Evolutionary conservation across 225 moss, liverwort and hornwort genomes (phyloP).

Genomic region (Takakia lepidozioides): DNA sequence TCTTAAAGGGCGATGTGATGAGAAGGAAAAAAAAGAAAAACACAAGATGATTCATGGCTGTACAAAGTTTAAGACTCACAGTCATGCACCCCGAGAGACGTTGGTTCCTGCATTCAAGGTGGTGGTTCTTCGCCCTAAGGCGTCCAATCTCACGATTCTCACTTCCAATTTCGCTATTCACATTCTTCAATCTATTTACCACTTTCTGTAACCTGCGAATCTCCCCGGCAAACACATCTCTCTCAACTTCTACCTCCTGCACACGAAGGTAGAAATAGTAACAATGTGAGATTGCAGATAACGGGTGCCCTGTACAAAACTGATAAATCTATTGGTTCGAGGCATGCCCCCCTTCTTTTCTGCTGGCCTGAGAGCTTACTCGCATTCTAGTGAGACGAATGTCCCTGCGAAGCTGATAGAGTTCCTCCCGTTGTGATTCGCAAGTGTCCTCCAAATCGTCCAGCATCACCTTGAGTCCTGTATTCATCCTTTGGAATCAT

Average conservation of each 20-base stretch:
- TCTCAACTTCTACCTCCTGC: conserved; percentile 33
- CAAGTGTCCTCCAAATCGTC: conserved; percentile 31
- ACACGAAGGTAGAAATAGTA: too few species aligned
- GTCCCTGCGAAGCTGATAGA: conserved; percentile 24
- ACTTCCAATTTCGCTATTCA: conserved; percentile 6
- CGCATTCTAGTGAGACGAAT: conserved; percentile 14
- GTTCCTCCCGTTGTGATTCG: conserved; percentile 25
- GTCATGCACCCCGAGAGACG: conserved; percentile 23
- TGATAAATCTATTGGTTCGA: too few species aligned
- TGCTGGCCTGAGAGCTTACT: conserved; percentile 14
- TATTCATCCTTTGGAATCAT: background rate
- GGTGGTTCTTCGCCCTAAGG: conserved; percentile 29
- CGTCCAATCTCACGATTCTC: conserved; percentile 15
- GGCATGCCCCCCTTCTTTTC: too few species aligned
- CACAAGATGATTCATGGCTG: too few species aligned
- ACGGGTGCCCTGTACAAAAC: too few species aligned
- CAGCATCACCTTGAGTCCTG: conserved; percentile 28
- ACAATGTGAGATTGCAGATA: too few species aligned
- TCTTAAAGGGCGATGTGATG: too few species aligned
- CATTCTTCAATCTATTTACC: conserved; percentile 17
- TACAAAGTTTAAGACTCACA: too few species aligned
- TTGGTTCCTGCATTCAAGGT: conserved; percentile 33
- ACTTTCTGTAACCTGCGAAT: conserved; percentile 24
- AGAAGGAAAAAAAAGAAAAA: too few species aligned
- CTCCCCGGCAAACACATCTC: conserved; percentile 26